phyloP scores from a whole-genome alignment of 805 yeast species.

The Yarrowia osloensis region DNA sequence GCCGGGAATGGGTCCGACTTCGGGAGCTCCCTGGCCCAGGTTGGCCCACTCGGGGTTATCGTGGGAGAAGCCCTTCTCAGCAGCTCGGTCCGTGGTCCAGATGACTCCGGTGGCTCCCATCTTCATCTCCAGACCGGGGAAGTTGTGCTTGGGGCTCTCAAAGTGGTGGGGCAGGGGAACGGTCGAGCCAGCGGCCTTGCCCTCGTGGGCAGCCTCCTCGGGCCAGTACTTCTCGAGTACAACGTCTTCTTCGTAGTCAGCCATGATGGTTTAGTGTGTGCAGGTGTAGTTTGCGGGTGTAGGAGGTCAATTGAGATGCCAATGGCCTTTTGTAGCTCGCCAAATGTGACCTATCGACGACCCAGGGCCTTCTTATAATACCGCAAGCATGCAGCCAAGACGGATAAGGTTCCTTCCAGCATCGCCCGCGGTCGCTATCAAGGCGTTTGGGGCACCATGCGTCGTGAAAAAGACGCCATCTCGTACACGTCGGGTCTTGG shows the following conservation, averaged over 20 bases:
- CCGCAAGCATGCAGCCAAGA: conserved; percentile 24
- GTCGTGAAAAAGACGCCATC: background rate
- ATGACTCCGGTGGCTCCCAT: conserved; percentile 65
- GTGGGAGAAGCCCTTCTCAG: conserved; percentile 53
- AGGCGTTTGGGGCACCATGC: background rate
- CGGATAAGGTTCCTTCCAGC: background rate
- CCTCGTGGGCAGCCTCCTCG: conserved; percentile 30
- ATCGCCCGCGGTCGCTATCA: background rate
- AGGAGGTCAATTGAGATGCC: background rate
- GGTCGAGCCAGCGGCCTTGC: background rate
- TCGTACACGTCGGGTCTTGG: background rate
- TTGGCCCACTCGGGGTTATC: conserved; percentile 51
- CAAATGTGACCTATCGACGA: background rate
- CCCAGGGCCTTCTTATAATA: background rate
- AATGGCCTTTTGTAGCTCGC: background rate
- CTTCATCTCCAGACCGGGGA: conserved; percentile 58
- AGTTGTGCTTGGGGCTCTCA: conserved; percentile 26
- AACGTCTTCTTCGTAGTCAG: conserved; percentile 26
- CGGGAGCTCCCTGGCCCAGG: conserved; percentile 67
- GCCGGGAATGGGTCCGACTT: conserved; percentile 61
- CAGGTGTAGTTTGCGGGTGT: background rate
- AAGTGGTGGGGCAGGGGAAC: conserved; percentile 27
- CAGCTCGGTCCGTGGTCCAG: conserved; percentile 65
- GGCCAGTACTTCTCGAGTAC: conserved; percentile 31
- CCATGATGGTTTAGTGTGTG: background rate